These are phyloP conservation scores for Aechmea fasciata DNA, from an alignment of 176 grass and related monocot species.

Conservation along the genomic window DNA sequence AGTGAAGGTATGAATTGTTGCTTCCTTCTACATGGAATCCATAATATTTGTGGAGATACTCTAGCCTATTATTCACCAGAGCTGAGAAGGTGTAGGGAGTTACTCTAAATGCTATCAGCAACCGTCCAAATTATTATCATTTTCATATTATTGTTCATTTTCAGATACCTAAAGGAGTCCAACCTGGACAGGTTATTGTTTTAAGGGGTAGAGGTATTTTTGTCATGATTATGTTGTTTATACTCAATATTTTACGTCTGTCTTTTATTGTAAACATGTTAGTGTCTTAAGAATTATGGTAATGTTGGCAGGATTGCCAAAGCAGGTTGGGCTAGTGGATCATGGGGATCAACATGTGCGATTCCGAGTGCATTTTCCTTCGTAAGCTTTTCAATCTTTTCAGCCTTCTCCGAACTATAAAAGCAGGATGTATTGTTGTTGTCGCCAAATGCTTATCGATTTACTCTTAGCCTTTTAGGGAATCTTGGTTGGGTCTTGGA, in stretches of 20 bases:
- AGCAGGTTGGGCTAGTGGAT: conserved; percentile 38
- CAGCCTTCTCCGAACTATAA: too few species aligned
- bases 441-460: too few species aligned
- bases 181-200: conserved; percentile 61
- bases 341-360: conserved; percentile 72
- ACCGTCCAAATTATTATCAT: neutral
- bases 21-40: too few species aligned
- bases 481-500: neutral
- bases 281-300: conserved; percentile 36
- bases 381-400: conserved; percentile 54
- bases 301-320: conserved; percentile 61
- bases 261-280: conserved; percentile 12
- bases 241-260: conserved; percentile 6
- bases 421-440: too few species aligned
- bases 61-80: neutral
- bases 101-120: neutral
- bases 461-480: neutral
- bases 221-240: neutral
- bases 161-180: conserved; percentile 91
- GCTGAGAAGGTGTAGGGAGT: neutral
- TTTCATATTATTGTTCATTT: conserved; percentile 12
- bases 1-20: conserved; percentile 44
- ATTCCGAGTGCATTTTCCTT: conserved; percentile 80
- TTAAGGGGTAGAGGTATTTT: conserved; percentile 90
- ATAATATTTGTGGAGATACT: too few species aligned